phyloP scores from a whole-genome alignment of 768 basidiomycete genomes.

The Rhodocollybia butyracea region DNA sequence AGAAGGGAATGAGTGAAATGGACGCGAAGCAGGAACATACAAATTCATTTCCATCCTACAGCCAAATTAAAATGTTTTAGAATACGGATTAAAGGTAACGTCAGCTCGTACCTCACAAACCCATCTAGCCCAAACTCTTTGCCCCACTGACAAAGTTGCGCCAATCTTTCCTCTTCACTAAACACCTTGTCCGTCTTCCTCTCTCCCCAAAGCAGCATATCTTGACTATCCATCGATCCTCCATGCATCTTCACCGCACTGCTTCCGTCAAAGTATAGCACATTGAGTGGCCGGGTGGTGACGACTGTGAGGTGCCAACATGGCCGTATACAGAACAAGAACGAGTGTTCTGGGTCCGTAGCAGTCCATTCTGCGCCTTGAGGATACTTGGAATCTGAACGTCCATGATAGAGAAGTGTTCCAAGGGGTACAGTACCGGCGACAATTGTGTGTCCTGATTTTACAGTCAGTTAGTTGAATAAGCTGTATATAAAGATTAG shows the following conservation, averaged over 20 bases:
- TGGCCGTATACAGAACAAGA: constrained; percentile 30
- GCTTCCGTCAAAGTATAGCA: constrained; percentile 52
- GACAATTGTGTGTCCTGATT: constrained; percentile 19
- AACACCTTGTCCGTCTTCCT: constrained; percentile 13
- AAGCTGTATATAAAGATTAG: background rate
- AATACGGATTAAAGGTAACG: constrained; percentile 10
- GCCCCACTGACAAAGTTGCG: constrained; percentile 42
- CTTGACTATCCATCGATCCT: constrained; percentile 45
- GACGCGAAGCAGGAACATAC: constrained; percentile 23
- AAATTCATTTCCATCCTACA: constrained; percentile 50
- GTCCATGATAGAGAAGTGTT: constrained; percentile 19
- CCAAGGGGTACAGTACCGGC: constrained; percentile 14
- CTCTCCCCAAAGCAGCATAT: constrained; percentile 42
- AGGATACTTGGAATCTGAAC: constrained; percentile 11
- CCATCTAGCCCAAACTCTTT: constrained; percentile 38
- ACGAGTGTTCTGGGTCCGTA: constrained; percentile 20
- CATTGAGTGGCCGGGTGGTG: constrained; percentile 34
- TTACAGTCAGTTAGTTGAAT: constrained; percentile 1
- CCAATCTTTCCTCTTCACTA: constrained; percentile 33
- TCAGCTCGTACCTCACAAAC: constrained; percentile 35
- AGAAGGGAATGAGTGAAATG: background rate
- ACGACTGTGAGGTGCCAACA: constrained; percentile 38
- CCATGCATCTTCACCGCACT: constrained; percentile 40
- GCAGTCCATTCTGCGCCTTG: constrained; percentile 16
- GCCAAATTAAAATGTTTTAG: background rate